Percentiles rank a stretch among this genome's conserved stretches.
Evolutionary conservation across 2,329 filamentous ascomycete species (phyloP).

Genomic region (Aspergillus ochraceoroseus): DNA sequence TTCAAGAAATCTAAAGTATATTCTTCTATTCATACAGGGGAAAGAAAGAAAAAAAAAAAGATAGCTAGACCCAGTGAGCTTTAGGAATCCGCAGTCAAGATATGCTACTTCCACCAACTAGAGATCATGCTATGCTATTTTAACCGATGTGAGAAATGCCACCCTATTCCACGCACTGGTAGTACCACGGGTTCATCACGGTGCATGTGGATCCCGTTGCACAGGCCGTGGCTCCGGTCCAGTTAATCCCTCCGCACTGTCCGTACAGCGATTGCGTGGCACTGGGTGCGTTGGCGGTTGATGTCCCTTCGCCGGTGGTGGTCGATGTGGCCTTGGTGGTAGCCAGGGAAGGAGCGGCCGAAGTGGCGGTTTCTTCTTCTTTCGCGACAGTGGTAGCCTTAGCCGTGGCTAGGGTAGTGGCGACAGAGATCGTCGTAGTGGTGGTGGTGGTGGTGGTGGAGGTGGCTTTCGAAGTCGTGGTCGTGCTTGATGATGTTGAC

Average conservation of each 20-base stretch:
- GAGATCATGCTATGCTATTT: too few relatives aligned
- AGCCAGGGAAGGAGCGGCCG: background rate
- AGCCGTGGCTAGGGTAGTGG: too few relatives aligned
- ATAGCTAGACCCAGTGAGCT: too few relatives aligned
- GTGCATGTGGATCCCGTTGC: constrained; percentile 6
- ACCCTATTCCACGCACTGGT: constrained; percentile 24
- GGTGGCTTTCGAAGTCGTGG: background rate
- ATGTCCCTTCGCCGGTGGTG: background rate
- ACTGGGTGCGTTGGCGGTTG: background rate
- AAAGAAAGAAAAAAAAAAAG: too few relatives aligned
- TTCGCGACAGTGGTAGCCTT: too few relatives aligned
- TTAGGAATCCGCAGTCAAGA: too few relatives aligned
- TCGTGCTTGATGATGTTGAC: background rate
- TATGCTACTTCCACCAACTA: too few relatives aligned
- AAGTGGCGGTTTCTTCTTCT: background rate
- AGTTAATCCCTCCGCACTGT: constrained; percentile 19
- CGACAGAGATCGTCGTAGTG: background rate
- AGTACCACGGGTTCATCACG: constrained; percentile 7
- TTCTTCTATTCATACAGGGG: too few relatives aligned
- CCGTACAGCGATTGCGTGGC: constrained; percentile 17
- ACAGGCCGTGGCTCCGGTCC: constrained; percentile 18
- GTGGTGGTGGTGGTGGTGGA: background rate
- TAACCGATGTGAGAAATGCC: too few relatives aligned
- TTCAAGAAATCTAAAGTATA: too few relatives aligned
- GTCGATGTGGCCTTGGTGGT: background rate